Evolutionary conservation across 148 eudicot species (phyloP).

Genomic region (Diospyros kaki): DNA sequence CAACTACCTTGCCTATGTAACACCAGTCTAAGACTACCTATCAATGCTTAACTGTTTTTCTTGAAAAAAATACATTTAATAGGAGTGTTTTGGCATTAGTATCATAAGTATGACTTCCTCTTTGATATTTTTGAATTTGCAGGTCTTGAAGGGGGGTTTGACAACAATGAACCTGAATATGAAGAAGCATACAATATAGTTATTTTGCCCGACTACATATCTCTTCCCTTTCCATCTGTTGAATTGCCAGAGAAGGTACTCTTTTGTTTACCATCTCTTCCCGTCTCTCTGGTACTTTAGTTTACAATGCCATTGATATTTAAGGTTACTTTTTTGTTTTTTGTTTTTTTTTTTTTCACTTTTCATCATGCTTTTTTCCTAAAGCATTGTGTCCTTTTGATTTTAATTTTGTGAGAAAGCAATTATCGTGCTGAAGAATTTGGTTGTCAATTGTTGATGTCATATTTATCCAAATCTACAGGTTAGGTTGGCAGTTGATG

Average conservation of each 20-base stretch:
- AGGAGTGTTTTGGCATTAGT: background rate
- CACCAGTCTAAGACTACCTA: too few species aligned
- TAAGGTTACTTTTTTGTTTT: background rate
- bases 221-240: slow-evolving; percentile 83
- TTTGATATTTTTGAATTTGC: slow-evolving; percentile 19
- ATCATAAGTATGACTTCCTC: background rate
- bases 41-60: background rate
- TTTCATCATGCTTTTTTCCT: too few species aligned
- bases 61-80: background rate
- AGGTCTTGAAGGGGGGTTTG: slow-evolving; percentile 94
- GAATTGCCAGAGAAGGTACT: slow-evolving; percentile 92
- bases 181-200: slow-evolving; percentile 65
- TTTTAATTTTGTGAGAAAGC: background rate
- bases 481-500: slow-evolving; percentile 93
- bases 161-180: slow-evolving; percentile 71
- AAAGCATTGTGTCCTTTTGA: background rate
- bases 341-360: background rate
- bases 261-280: background rate
- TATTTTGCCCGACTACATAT: slow-evolving; percentile 64
- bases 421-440: background rate
- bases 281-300: background rate
- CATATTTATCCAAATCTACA: slow-evolving; percentile 27
- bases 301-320: too few species aligned
- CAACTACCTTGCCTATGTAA: too few species aligned
- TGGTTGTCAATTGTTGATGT: background rate